Evolutionary conservation across 179 eudicot species (phyloP).

Genomic region (Monotropa hypopitys): DNA sequence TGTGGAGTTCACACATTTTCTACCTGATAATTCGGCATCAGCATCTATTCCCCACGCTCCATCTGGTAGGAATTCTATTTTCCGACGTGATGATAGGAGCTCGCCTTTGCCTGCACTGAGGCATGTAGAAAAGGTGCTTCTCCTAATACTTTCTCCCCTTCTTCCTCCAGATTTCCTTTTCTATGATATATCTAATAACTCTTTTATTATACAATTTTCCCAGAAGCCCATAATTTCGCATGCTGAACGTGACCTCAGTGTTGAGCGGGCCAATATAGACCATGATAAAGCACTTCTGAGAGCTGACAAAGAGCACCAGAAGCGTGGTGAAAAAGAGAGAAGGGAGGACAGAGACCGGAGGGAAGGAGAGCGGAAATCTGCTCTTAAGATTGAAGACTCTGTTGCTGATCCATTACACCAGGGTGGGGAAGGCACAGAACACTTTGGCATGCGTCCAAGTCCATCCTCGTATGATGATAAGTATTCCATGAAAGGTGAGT

Average conservation of each 20-base stretch:
- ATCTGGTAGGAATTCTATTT: slow-evolving; percentile 28
- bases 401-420: slow-evolving; percentile 31
- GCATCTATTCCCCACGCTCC: slow-evolving; percentile 24
- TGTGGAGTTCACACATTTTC: slow-evolving; percentile 50
- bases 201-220: background rate
- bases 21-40: slow-evolving; percentile 44
- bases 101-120: slow-evolving; percentile 26
- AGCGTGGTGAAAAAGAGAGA: slow-evolving; percentile 36
- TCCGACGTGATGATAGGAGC: slow-evolving; percentile 31
- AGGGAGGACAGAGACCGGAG: too few species aligned
- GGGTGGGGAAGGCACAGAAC: slow-evolving; percentile 17
- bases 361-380: slow-evolving; percentile 36
- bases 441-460: slow-evolving; percentile 24
- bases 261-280: slow-evolving; percentile 43
- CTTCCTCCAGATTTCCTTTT: background rate
- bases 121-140: slow-evolving; percentile 36
- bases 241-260: slow-evolving; percentile 32
- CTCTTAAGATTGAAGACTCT: slow-evolving; percentile 36
- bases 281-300: slow-evolving; percentile 27
- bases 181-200: background rate
- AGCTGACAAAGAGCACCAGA: slow-evolving; percentile 47
- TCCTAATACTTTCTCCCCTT: background rate
- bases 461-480: slow-evolving; percentile 29
- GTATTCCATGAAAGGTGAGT: slow-evolving; percentile 32
- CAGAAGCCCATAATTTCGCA: slow-evolving; percentile 22